Conservation (phyloP, 495 filamentous ascomycete genomes). For the Podospora sp. region DNA sequence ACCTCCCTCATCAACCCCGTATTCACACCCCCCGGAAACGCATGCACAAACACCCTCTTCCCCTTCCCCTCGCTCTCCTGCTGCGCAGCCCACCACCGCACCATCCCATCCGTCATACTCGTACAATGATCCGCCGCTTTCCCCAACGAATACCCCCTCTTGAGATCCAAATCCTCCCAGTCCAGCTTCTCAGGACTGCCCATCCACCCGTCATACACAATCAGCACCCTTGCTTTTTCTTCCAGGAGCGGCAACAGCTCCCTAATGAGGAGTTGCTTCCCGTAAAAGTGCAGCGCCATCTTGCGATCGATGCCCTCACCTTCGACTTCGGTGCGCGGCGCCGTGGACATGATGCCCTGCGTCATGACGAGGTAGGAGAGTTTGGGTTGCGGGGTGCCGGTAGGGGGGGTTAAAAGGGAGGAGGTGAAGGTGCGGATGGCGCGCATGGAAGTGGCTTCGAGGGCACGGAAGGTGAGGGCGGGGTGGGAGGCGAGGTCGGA, state of each 20-base stretch:
- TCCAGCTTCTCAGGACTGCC: conserved; percentile 26
- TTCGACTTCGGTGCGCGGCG: conserved; percentile 26
- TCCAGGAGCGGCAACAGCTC: conserved; percentile 26
- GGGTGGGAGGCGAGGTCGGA: conserved; percentile 18
- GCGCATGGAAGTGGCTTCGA: conserved; percentile 31
- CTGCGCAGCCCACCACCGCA: conserved; percentile 25
- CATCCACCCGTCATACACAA: conserved; percentile 20
- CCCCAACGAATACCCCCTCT: conserved; percentile 16
- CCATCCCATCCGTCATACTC: conserved; percentile 30
- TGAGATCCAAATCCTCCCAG: conserved; percentile 32
- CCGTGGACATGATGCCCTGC: conserved; percentile 29
- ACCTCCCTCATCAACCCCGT: conserved; percentile 15
- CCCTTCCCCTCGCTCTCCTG: not conserved
- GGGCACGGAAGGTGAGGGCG: conserved; percentile 26
- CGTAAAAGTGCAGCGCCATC: conserved; percentile 35
- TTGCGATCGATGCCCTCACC: conserved; percentile 33
- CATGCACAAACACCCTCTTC: conserved; percentile 25
- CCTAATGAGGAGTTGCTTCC: conserved; percentile 30
- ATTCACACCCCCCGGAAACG: conserved; percentile 27
- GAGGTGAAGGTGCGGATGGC: conserved; percentile 28
- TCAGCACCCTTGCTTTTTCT: conserved; percentile 24
- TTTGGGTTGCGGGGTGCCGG: not conserved
- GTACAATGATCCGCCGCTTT: conserved; percentile 27
- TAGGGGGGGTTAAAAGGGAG: conserved; percentile 12
- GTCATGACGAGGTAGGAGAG: conserved; percentile 29